These are phyloP conservation scores for Zygosaccharomyces kombuchaensis DNA, from an alignment of 805 yeast species.

Conservation along the genomic window DNA sequence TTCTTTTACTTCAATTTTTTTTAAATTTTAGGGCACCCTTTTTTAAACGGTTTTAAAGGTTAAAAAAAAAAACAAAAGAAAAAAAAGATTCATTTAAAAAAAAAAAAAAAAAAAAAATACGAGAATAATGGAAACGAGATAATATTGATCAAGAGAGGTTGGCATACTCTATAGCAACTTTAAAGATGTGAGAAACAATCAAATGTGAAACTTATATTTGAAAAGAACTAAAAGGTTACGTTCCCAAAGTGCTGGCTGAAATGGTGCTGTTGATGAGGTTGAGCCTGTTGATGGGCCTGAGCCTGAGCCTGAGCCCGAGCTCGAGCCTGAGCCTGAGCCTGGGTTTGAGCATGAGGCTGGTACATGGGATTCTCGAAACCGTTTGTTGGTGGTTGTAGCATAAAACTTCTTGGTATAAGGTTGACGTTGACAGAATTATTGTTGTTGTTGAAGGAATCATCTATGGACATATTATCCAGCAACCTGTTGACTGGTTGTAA, in stretches of 20 bases:
- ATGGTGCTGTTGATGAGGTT: slow-evolving; percentile 8
- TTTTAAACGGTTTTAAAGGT: too few species aligned
- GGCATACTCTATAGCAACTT: background rate
- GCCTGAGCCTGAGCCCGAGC: background rate
- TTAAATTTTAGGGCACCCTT: too few species aligned
- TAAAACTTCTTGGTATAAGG: slow-evolving; percentile 23
- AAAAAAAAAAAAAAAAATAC: background rate
- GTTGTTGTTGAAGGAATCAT: slow-evolving; percentile 18
- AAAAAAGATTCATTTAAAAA: background rate
- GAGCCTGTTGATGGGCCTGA: background rate
- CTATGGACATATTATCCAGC: slow-evolving; percentile 23
- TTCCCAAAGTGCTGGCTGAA: slow-evolving; percentile 15
- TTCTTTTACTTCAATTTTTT: too few species aligned
- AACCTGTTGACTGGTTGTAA: slow-evolving; percentile 16
- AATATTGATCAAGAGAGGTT: background rate
- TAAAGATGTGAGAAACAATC: background rate
- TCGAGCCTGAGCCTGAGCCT: too few species aligned
- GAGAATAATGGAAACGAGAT: background rate
- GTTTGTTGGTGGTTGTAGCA: slow-evolving; percentile 9
- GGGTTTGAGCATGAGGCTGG: background rate
- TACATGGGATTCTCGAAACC: slow-evolving; percentile 2
- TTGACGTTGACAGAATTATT: slow-evolving; percentile 8
- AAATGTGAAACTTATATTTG: background rate
- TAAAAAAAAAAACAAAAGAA: background rate
- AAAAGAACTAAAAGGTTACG: slow-evolving; percentile 12